Percentiles rank a stretch among this genome's conserved stretches.
Evolutionary conservation across 495 filamentous ascomycete genomes (phyloP).

Genomic region (Neurospora sp.): DNA sequence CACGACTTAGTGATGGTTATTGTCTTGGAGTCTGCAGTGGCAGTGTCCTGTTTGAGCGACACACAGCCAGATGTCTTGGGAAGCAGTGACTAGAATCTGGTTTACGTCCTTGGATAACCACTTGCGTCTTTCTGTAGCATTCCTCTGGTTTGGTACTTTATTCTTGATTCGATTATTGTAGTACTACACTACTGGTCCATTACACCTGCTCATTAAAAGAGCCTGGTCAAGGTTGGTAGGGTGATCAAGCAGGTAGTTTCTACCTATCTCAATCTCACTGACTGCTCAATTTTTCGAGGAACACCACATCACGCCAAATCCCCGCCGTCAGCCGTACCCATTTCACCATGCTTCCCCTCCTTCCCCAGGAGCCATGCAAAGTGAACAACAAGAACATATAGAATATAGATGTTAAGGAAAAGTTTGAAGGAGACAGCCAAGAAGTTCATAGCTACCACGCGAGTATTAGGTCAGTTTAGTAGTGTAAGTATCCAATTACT

Average conservation of each 20-base stretch:
- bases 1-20: not conserved
- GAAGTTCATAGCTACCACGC: not conserved
- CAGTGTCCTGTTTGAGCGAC: not conserved
- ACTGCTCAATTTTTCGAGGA: not conserved
- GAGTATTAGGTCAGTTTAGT: not conserved
- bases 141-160: not conserved
- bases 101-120: not conserved
- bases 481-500: not conserved
- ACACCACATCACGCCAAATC: not conserved
- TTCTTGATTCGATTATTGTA: not conserved
- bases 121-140: not conserved
- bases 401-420: not conserved
- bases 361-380: not conserved
- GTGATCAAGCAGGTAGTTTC: not conserved
- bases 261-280: not conserved
- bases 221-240: not conserved
- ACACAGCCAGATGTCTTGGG: not conserved
- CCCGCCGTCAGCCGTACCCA: not conserved
- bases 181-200: not conserved
- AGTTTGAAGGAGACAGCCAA: not conserved
- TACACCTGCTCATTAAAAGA: not conserved
- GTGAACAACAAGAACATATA: not conserved
- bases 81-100: not conserved
- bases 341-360: not conserved
- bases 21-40: not conserved